These are phyloP conservation scores for Reutealis trisperma DNA, from an alignment of 345 rosid genomes.

Conservation along the genomic window DNA sequence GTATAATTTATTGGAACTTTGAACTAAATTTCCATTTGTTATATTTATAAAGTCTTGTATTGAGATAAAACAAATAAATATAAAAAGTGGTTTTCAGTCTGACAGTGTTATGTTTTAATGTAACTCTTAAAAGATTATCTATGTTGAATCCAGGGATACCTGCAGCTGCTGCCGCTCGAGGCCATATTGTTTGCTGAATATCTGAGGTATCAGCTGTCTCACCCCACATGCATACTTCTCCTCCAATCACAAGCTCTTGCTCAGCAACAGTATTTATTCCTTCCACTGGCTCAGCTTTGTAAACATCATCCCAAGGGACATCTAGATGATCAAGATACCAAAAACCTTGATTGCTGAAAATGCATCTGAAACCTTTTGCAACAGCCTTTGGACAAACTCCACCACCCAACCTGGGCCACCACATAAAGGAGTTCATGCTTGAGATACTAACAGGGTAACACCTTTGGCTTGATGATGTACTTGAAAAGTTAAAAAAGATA, in stretches of 20 bases:
- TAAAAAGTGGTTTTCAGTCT: neutral
- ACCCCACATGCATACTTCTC: conserved; percentile 98
- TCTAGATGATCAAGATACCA: conserved; percentile 95
- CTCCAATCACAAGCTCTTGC: conserved; percentile 82
- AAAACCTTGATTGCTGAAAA: conserved; percentile 80
- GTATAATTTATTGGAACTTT: neutral
- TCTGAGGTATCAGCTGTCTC: conserved; percentile 83
- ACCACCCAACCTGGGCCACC: conserved; percentile 63
- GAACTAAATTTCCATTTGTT: neutral
- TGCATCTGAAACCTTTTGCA: conserved; percentile 88
- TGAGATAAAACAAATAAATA: neutral
- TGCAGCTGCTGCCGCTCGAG: conserved; percentile 91
- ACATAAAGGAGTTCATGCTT: neutral
- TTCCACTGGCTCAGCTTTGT: conserved; percentile 77
- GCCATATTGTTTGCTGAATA: conserved; percentile 91
- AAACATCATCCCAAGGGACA: conserved; percentile 72
- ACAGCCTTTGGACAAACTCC: conserved; percentile 85
- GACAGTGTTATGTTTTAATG: neutral
- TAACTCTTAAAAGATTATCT: neutral
- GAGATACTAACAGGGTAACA: neutral
- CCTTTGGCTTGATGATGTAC: neutral
- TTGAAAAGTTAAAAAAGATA: neutral
- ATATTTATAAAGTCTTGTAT: neutral
- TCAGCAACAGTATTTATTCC: conserved; percentile 58
- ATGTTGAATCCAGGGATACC: conserved; percentile 39